A percentile compares a stretch with the other conserved stretches of the same genome.
Conservation (phyloP, 805 yeast species). For the Barnettozyma wickerhamii region DNA sequence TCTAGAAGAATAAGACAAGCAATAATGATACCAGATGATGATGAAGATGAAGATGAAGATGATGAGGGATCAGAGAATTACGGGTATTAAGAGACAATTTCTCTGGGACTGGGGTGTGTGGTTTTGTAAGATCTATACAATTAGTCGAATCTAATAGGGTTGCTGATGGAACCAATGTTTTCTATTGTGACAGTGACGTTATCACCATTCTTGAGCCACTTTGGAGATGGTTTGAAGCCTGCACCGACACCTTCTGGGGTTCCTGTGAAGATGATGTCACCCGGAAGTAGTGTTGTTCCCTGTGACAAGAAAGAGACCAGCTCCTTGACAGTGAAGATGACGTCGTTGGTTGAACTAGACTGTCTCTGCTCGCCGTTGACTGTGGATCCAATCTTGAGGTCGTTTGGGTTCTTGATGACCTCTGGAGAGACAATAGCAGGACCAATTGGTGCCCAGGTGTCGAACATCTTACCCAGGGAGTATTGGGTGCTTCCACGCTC, state of each 20-base stretch:
- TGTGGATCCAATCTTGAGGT: conserved; percentile 33
- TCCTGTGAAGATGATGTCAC: conserved; percentile 51
- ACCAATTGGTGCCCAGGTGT: conserved; percentile 53
- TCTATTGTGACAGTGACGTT: conserved; percentile 37
- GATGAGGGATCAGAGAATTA: too few relatives aligned
- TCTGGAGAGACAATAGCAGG: conserved; percentile 43
- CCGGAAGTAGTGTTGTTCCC: conserved; percentile 48
- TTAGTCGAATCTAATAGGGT: conserved; percentile 31
- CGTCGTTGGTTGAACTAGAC: conserved; percentile 40
- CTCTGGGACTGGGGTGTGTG: too few relatives aligned
- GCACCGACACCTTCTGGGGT: conserved; percentile 53
- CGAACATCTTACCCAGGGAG: conserved; percentile 48
- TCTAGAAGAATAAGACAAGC: background rate
- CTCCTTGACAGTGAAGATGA: conserved; percentile 41
- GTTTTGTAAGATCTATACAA: background rate
- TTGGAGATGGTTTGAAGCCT: conserved; percentile 35
- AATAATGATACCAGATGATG: conserved; percentile 2
- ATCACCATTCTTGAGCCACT: conserved; percentile 42
- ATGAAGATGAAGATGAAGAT: background rate
- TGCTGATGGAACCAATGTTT: conserved; percentile 38
- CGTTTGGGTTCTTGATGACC: conserved; percentile 24
- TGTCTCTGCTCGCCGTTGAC: conserved; percentile 47
- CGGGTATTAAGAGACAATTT: too few relatives aligned
- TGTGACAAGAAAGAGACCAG: conserved; percentile 43
- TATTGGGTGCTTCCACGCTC: conserved; percentile 49